Conservation (phyloP, 441 rosid species). For the Pelargonium exstipulatum region DNA sequence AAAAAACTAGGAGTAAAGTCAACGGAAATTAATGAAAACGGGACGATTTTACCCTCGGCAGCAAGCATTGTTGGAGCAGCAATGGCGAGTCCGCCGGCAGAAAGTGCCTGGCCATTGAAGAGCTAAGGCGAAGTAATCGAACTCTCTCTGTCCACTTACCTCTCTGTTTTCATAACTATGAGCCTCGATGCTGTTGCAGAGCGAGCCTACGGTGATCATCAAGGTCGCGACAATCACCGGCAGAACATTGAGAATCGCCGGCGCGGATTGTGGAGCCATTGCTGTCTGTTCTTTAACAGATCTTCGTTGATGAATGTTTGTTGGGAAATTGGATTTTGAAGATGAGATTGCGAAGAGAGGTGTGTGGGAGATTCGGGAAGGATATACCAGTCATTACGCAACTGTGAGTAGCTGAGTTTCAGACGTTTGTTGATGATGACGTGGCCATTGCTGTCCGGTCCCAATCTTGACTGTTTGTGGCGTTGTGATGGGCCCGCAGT, state of each 20-base stretch:
- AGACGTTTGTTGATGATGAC: conserved; percentile 5
- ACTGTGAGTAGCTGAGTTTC: background rate
- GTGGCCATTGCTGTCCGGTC: background rate
- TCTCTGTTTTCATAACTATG: conserved; percentile 1
- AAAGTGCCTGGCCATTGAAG: conserved; percentile 87
- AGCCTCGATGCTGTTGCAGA: conserved; percentile 14
- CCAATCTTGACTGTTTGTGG: too few species aligned
- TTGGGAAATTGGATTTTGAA: background rate
- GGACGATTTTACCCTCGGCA: conserved; percentile 52
- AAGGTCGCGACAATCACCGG: conserved; percentile 1
- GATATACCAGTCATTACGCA: background rate
- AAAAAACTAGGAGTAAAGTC: background rate
- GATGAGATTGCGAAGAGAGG: background rate
- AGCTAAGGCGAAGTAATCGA: conserved; percentile 79
- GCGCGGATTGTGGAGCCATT: background rate
- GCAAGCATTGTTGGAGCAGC: conserved; percentile 81
- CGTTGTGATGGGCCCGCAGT: too few species aligned
- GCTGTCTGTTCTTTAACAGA: background rate
- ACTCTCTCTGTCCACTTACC: conserved; percentile 50
- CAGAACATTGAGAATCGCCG: background rate
- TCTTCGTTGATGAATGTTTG: background rate
- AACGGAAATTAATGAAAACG: too few species aligned
- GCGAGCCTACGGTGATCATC: conserved; percentile 10
- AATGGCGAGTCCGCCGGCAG: conserved; percentile 60
- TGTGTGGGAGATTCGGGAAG: conserved; percentile 3